Percentiles rank a stretch among this genome's conserved stretches.
phyloP scores from a whole-genome alignment of 169 alveolate genomes.

The Perkinsus chesapeaki region DNA sequence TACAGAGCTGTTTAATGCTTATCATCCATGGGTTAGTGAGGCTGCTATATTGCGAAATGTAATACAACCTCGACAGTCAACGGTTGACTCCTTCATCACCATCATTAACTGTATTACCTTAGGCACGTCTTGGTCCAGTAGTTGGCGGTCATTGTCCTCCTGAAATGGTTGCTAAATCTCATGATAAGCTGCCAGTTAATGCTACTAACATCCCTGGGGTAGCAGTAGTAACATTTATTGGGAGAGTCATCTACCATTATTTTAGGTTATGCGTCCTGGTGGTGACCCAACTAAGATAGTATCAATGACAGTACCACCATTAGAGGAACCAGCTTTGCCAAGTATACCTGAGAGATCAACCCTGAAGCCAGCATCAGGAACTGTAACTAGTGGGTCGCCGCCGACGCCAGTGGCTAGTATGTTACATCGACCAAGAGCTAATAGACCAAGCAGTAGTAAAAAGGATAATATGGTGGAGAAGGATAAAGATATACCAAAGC shows the following conservation, averaged over 20 bases:
- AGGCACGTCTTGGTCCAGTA: background rate
- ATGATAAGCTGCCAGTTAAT: background rate
- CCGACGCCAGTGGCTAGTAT: background rate
- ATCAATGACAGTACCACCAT: background rate
- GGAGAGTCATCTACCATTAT: background rate
- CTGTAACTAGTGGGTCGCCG: background rate
- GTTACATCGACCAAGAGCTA: background rate
- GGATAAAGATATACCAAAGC: too few species aligned
- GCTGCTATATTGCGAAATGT: background rate
- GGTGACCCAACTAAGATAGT: background rate
- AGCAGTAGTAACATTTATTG: background rate
- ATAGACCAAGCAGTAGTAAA: too few species aligned
- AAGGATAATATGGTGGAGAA: too few species aligned
- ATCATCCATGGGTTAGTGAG: conserved; percentile 1
- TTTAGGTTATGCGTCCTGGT: background rate
- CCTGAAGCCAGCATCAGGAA: background rate
- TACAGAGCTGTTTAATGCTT: background rate
- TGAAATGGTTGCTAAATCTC: background rate
- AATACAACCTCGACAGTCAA: background rate
- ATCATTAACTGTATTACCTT: background rate
- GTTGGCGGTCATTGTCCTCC: background rate
- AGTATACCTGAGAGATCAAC: background rate
- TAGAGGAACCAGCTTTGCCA: background rate
- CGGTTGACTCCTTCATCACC: background rate
- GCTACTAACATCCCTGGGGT: background rate